Evolutionary conservation across 1,284 basidiomycete species (phyloP).

Genomic region (Trichosporon ovoides): DNA sequence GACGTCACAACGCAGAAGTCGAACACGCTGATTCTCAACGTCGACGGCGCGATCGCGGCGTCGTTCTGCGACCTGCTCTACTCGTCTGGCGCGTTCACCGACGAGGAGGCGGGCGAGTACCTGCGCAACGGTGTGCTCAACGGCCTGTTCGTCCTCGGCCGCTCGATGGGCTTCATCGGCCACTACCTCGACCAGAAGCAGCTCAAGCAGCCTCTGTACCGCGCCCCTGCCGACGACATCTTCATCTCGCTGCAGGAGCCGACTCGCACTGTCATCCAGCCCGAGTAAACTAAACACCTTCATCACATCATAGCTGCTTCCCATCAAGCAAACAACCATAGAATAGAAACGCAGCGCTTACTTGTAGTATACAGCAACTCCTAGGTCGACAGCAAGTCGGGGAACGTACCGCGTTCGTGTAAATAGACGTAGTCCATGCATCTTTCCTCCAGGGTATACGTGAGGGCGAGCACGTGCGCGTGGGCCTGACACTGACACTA

Average conservation of each 20-base stretch:
- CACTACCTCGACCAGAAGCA: slow-evolving; percentile 76
- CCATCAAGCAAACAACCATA: background rate
- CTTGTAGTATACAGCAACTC: too few species aligned
- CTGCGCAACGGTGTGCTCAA: slow-evolving; percentile 75
- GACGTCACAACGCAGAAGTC: slow-evolving; percentile 98
- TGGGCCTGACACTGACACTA: too few species aligned
- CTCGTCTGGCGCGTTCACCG: slow-evolving; percentile 88
- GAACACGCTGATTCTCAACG: slow-evolving; percentile 88
- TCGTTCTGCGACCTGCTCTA: slow-evolving; percentile 95
- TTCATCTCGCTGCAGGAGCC: slow-evolving; percentile 14
- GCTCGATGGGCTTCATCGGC: slow-evolving; percentile 83
- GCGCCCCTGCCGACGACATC: slow-evolving; percentile 40
- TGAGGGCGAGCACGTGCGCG: too few species aligned
- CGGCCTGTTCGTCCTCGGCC: slow-evolving; percentile 93
- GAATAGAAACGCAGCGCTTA: background rate
- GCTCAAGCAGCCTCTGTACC: slow-evolving; percentile 83
- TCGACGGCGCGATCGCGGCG: slow-evolving; percentile 95
- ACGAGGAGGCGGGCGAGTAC: slow-evolving; percentile 96
- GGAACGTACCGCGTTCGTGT: too few species aligned
- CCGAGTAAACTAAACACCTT: background rate
- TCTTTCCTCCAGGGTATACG: too few species aligned
- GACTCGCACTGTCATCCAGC: slow-evolving; percentile 8
- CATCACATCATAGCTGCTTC: too few species aligned
- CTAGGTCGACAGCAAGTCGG: too few species aligned
- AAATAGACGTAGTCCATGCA: too few species aligned